A percentile compares a stretch with the other conserved stretches of the same genome.
phyloP scores from a whole-genome alignment of 2,329 filamentous ascomycete genomes.

The Pyricularia grisea region DNA sequence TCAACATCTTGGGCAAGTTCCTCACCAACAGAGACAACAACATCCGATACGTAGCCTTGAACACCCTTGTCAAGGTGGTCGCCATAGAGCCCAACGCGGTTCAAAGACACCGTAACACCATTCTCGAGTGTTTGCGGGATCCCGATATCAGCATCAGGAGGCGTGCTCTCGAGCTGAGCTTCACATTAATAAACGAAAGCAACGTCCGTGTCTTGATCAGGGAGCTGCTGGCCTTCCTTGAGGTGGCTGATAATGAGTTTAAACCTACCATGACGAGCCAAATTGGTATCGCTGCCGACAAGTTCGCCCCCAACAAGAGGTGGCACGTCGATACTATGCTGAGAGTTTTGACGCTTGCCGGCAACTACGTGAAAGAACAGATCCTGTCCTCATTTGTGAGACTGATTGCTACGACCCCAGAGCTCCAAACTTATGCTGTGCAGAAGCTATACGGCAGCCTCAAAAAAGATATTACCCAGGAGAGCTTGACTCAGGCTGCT shows the following conservation, averaged over 20 bases:
- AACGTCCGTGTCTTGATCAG: slow-evolving; percentile 91
- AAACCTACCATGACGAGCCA: slow-evolving; percentile 98
- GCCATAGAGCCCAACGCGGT: slow-evolving; percentile 97
- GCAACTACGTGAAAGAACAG: slow-evolving; percentile 95
- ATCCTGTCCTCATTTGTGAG: slow-evolving; percentile 95
- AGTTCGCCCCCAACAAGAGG: slow-evolving; percentile 91
- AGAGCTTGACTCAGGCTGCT: slow-evolving; percentile 84
- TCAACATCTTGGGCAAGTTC: slow-evolving; percentile 96
- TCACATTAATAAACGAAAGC: slow-evolving; percentile 93
- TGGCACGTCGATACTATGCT: slow-evolving; percentile 99
- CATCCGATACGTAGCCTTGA: slow-evolving; percentile 94
- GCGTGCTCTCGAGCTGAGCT: slow-evolving; percentile 92
- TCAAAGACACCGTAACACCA: slow-evolving; percentile 93
- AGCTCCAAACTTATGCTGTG: slow-evolving; percentile 91
- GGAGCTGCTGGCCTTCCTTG: slow-evolving; percentile 87
- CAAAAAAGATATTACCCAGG: slow-evolving; percentile 95
- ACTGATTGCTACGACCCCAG: slow-evolving; percentile 86
- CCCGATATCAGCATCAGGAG: slow-evolving; percentile 97
- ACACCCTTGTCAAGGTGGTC: slow-evolving; percentile 96
- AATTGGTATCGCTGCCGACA: slow-evolving; percentile 93
- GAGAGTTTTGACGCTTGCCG: slow-evolving; percentile 82
- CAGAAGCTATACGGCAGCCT: slow-evolving; percentile 88
- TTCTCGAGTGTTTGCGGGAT: slow-evolving; percentile 89
- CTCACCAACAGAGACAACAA: slow-evolving; percentile 98
- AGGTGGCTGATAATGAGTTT: slow-evolving; percentile 97